Evolutionary conservation across 331 rosid genomes (phyloP), one percentile per base, ranked within the genome.

Genomic region (Telfairia occidentalis): DNA sequence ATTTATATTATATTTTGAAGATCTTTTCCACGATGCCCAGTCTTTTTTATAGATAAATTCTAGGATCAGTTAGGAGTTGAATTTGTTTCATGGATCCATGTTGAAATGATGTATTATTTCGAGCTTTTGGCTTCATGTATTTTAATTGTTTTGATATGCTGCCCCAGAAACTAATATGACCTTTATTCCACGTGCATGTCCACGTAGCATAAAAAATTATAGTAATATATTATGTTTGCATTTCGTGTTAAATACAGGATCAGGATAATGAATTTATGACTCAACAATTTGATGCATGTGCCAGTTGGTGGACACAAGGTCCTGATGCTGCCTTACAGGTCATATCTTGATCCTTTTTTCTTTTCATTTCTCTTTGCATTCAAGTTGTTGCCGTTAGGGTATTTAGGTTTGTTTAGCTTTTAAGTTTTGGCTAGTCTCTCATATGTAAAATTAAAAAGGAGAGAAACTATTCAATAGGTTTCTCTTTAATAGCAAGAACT

Each of bases 221-320:
- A 42, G 21, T 42, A 67, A 67, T 13, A 21, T 24, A 43, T 15
- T 43, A 43, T 69, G 35, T 43, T 69, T 42, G 54, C 48, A 18
- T 11, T 57, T 32, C 71, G 32, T 75, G 58, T 75, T 42, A 28
- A 5, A 72, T 73, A 34, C 58, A 85, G 87, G 82, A 16, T 74
- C 83, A 79, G 84, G 85, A 79, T 71, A 78, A 79, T 69, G 90
- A 80, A 82, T 87, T 80, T 81, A 86, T 94, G 78, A 82, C 87
- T 63, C 97, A 92, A 75, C 85, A 85, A 81, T 88, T 94, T 86
- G 97, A 94, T 66, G 98, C 92, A 63, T 91, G 97, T 88, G 98
- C 97, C 61, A 94, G 98, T 86, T 94, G 98, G 98, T 94, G 98
- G 98, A 94, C 98, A 73, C 98, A 94, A 82, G 98, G 98, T 73